Evolutionary conservation across 441 rosid species (phyloP).

Genomic region (Capsella rubella): DNA sequence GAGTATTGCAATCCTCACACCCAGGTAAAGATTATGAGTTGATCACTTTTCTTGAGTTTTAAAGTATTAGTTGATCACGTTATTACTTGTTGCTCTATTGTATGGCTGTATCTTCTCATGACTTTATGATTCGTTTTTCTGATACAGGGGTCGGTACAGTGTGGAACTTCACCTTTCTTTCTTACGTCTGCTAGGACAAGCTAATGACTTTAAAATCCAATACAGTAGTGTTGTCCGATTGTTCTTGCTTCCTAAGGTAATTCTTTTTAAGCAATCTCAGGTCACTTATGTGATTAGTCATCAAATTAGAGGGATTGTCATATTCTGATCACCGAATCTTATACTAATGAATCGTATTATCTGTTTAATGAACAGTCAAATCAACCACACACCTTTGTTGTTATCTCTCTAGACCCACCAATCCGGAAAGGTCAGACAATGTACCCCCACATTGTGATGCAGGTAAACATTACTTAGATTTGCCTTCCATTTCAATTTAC

Average conservation of each 20-base stretch:
- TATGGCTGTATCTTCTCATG: conserved; percentile 22
- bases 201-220: conserved; percentile 97
- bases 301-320: not conserved
- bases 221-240: conserved; percentile 96
- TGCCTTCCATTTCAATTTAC: conserved; percentile 7
- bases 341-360: conserved; percentile 9
- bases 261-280: conserved; percentile 8
- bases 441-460: conserved; percentile 95
- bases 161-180: conserved; percentile 97
- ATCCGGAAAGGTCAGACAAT: conserved; percentile 96
- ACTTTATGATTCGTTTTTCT: conserved; percentile 11
- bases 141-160: conserved; percentile 88
- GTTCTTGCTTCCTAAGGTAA: conserved; percentile 95
- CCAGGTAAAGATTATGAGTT: conserved; percentile 60
- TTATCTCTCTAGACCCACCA: conserved; percentile 93
- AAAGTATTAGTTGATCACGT: conserved; percentile 10
- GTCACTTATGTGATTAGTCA: not conserved
- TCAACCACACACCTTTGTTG: conserved; percentile 94
- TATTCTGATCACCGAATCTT: conserved; percentile 4
- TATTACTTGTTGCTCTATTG: conserved; percentile 5
- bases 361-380: conserved; percentile 64
- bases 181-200: conserved; percentile 92
- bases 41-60: not conserved
- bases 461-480: conserved; percentile 56
- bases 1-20: conserved; percentile 91